Evolutionary conservation across 2,329 filamentous ascomycete genomes (phyloP).

Genomic region (Colletotrichum tabaci): DNA sequence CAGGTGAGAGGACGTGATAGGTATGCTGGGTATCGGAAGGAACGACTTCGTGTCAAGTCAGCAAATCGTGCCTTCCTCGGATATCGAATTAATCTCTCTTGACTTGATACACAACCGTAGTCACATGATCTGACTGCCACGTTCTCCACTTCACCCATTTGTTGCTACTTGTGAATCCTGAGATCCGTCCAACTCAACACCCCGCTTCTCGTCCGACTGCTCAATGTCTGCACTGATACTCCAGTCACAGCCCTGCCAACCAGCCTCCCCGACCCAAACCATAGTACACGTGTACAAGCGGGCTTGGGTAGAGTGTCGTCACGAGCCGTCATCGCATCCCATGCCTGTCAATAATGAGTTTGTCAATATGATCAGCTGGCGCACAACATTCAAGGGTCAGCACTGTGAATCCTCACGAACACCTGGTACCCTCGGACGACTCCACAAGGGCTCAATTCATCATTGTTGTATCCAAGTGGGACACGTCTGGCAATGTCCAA

Average conservation of each 20-base stretch:
- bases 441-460: background rate
- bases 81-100: slow-evolving; percentile 7
- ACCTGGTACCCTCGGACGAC: background rate
- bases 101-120: too few relatives aligned
- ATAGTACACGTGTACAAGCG: background rate
- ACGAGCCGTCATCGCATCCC: background rate
- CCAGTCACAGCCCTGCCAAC: background rate
- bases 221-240: too few relatives aligned
- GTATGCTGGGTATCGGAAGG: too few relatives aligned
- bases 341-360: background rate
- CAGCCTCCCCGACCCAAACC: background rate
- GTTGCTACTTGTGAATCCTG: background rate
- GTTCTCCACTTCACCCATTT: background rate
- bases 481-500: background rate
- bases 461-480: background rate
- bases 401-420: slow-evolving; percentile 14
- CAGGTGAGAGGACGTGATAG: too few relatives aligned
- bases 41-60: too few relatives aligned
- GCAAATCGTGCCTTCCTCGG: slow-evolving; percentile 1
- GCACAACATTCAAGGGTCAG: slow-evolving; percentile 7
- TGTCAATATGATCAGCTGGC: slow-evolving; percentile 6
- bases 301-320: background rate
- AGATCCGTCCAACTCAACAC: background rate
- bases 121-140: slow-evolving; percentile 34
- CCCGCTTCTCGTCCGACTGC: background rate